Conservation (phyloP, 2,329 filamentous ascomycete species). For the Epichloe sibirici region DNA sequence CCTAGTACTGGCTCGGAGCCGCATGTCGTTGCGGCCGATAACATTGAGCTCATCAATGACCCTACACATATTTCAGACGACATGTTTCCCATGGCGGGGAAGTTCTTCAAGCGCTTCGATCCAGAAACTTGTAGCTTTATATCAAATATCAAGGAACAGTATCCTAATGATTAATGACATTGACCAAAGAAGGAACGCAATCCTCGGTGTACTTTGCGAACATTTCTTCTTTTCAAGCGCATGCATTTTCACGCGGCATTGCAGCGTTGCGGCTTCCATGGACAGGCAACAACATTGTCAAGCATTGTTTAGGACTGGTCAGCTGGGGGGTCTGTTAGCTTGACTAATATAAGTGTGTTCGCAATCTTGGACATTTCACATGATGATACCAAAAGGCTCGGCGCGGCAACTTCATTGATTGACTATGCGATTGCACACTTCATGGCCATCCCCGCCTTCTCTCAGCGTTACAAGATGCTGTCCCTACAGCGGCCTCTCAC, state of each 20-base stretch:
- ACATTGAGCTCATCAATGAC: conserved; percentile 52
- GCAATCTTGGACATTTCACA: background rate
- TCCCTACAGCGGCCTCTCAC: background rate
- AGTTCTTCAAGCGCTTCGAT: conserved; percentile 84
- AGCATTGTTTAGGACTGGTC: background rate
- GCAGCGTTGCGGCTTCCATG: background rate
- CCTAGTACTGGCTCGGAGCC: conserved; percentile 22
- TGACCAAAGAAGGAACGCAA: too few species aligned
- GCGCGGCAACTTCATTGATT: background rate
- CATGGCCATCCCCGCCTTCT: background rate
- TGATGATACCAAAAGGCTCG: background rate
- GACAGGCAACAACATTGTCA: background rate
- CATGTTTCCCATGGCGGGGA: conserved; percentile 61
- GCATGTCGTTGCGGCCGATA: conserved; percentile 50
- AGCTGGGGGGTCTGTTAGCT: background rate
- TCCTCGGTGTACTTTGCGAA: background rate
- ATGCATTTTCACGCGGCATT: background rate
- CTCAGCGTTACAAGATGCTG: background rate
- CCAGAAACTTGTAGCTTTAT: conserved; percentile 53
- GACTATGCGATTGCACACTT: background rate
- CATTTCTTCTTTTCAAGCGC: background rate
- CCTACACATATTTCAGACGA: conserved; percentile 35
- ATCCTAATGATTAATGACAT: conserved; percentile 60
- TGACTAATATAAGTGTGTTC: background rate
- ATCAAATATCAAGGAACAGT: conserved; percentile 69